Evolutionary conservation across 805 yeast species (phyloP).

Genomic region (Teunomyces atbi): DNA sequence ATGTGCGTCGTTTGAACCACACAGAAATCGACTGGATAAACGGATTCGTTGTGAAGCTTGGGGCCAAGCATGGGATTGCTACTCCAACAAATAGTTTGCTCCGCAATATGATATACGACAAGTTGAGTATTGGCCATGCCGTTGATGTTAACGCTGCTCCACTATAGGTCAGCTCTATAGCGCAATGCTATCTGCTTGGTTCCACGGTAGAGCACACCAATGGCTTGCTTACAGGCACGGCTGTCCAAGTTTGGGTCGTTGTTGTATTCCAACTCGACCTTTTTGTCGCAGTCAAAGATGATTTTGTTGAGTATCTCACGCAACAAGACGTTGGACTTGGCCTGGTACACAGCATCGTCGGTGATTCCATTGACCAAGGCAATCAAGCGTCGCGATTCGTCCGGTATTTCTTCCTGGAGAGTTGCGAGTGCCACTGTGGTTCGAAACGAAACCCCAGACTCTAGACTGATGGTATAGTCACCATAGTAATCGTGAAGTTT

Average conservation of each 20-base stretch:
- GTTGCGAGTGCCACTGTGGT: slow-evolving; percentile 73
- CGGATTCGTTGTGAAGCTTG: slow-evolving; percentile 68
- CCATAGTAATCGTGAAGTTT: slow-evolving; percentile 58
- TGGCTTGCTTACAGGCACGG: slow-evolving; percentile 15
- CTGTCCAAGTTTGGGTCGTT: slow-evolving; percentile 15
- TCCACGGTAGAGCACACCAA: slow-evolving; percentile 26
- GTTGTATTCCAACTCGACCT: slow-evolving; percentile 15
- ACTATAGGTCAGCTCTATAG: not conserved
- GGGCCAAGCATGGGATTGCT: slow-evolving; percentile 39
- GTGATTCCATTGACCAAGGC: slow-evolving; percentile 45
- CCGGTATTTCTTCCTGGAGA: slow-evolving; percentile 34
- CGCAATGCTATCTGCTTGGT: slow-evolving; percentile 22
- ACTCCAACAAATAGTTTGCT: slow-evolving; percentile 52
- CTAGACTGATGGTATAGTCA: slow-evolving; percentile 62
- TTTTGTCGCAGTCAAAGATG: slow-evolving; percentile 20
- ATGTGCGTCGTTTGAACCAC: slow-evolving; percentile 49
- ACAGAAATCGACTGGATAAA: slow-evolving; percentile 85
- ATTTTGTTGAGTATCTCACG: slow-evolving; percentile 30
- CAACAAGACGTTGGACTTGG: slow-evolving; percentile 28
- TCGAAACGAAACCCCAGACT: slow-evolving; percentile 62
- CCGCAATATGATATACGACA: slow-evolving; percentile 42
- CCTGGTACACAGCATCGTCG: slow-evolving; percentile 39
- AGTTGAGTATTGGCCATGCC: slow-evolving; percentile 29
- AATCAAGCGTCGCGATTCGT: slow-evolving; percentile 32
- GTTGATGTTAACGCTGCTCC: slow-evolving; percentile 19